Evolutionary conservation across 2,329 filamentous ascomycete species (phyloP), one percentile per base, ranked within the genome.

Genomic region (Paecilomyces dactylethromorphus): DNA sequence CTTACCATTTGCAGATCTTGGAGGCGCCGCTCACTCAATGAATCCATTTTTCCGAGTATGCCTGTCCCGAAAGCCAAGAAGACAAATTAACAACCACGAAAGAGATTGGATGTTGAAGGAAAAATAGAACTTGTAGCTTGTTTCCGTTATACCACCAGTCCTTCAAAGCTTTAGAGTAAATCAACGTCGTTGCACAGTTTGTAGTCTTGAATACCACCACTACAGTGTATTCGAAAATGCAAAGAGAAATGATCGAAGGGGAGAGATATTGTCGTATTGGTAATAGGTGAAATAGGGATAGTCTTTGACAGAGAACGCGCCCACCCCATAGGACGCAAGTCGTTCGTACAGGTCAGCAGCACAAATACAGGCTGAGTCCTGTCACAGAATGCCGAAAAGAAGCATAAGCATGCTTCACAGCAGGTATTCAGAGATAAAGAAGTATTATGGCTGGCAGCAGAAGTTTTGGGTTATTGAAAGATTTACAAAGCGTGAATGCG

Each of bases 1-100:
- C 65, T 51, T 61, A 70, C 69, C 69, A 72, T 69, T 58, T 72
- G 69, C 56, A 73, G 61, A 54, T 52, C 62, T 24, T 67, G 63
- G 24, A 72, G 66, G 35, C 65, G 63, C 51, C 64, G 59, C 24
- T 58, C 58, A 22, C 60, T 58, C 8, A 53, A 45, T 4, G 60
- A 6, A 45, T 65, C 63, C 61, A 65, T 59, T 21, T 54, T 56
- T 4, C n/a, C 35, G 7, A n/a, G 11, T 49, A 53, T 58, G 57
- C 67, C 12, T 52, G 31, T 59, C 49, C 15, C n/a, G 35, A 1
- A 39, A 8, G 32, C 32, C 13, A 33, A 45, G 51, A 22, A 53
- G 26, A 22, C 33, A 11, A 52, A 22, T 58, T 50, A 29, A 24
- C 3, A n/a, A 4, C 35, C 18, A 7, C 15, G 35, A 39, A 39